Conservation (phyloP, 768 basidiomycete genomes). For the Harrya chromipes region DNA sequence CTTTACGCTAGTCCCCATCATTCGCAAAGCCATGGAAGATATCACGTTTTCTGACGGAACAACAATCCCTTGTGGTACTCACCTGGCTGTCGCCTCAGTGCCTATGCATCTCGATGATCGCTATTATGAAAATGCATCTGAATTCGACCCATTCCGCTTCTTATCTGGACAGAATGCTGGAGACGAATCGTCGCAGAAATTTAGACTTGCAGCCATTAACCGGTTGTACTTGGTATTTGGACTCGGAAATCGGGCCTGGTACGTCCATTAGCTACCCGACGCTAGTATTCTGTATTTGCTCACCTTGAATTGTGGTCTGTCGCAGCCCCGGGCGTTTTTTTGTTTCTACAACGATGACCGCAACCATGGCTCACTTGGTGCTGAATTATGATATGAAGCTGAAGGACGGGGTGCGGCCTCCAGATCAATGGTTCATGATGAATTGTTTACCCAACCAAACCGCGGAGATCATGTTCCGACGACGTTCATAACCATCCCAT, state of each 20-base stretch:
- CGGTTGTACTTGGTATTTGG: constrained; percentile 36
- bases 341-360: constrained; percentile 38
- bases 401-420: constrained; percentile 35
- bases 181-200: constrained; percentile 22
- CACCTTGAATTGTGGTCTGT: neutral
- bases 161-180: constrained; percentile 23
- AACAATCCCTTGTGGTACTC: constrained; percentile 37
- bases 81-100: constrained; percentile 30
- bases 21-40: constrained; percentile 34
- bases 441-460: constrained; percentile 35
- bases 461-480: constrained; percentile 38
- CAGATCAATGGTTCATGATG: constrained; percentile 34
- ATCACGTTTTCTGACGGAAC: constrained; percentile 35
- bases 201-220: constrained; percentile 30
- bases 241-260: constrained; percentile 36
- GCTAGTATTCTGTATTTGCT: constrained; percentile 4
- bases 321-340: constrained; percentile 43
- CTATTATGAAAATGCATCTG: constrained; percentile 40
- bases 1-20: constrained; percentile 24
- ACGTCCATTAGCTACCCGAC: constrained; percentile 8
- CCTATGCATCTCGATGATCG: constrained; percentile 40
- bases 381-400: constrained; percentile 39
- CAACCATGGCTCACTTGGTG: constrained; percentile 40
- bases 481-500: constrained; percentile 18
- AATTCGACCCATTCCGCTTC: constrained; percentile 44